phyloP scores from a whole-genome alignment of 2,329 filamentous ascomycete species.

The Metarhizium album region DNA sequence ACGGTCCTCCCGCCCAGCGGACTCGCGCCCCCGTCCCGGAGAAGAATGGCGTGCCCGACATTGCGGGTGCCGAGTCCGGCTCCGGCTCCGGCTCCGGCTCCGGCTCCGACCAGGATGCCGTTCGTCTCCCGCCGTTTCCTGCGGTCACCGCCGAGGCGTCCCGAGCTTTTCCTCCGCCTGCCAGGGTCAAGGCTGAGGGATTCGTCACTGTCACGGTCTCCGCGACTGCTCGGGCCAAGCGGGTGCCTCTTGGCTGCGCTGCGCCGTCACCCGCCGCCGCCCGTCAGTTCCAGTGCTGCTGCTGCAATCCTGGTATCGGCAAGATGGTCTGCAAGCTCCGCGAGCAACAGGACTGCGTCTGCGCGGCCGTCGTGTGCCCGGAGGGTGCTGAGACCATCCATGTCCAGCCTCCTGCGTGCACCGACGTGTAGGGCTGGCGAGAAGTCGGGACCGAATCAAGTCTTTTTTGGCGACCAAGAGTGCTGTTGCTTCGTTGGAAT shows the following conservation, averaged over 20 bases:
- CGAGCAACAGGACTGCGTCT: slow-evolving; percentile 12
- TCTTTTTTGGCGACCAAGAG: background rate
- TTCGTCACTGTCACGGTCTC: background rate
- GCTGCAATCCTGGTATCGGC: slow-evolving; percentile 10
- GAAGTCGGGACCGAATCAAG: too few relatives aligned
- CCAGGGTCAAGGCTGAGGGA: background rate
- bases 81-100: slow-evolving; percentile 7
- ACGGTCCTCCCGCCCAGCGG: background rate
- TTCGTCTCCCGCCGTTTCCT: background rate
- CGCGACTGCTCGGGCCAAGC: background rate
- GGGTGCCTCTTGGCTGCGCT: background rate
- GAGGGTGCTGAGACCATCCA: slow-evolving; percentile 3
- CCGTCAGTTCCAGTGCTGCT: slow-evolving; percentile 10
- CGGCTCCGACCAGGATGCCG: background rate
- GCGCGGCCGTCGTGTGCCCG: slow-evolving; percentile 9
- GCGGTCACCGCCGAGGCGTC: background rate
- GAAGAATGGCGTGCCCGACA: background rate
- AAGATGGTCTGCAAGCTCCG: slow-evolving; percentile 12
- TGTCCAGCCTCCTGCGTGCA: background rate
- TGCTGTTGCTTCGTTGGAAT: background rate
- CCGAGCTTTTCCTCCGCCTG: background rate
- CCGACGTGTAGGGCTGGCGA: background rate
- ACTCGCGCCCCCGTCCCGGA: background rate
- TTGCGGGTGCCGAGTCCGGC: slow-evolving; percentile 13
- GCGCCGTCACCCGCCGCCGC: background rate